These are phyloP conservation scores for Talaromyces sp. DNA, from an alignment of 2,329 filamentous ascomycete species.

Conservation along the genomic window DNA sequence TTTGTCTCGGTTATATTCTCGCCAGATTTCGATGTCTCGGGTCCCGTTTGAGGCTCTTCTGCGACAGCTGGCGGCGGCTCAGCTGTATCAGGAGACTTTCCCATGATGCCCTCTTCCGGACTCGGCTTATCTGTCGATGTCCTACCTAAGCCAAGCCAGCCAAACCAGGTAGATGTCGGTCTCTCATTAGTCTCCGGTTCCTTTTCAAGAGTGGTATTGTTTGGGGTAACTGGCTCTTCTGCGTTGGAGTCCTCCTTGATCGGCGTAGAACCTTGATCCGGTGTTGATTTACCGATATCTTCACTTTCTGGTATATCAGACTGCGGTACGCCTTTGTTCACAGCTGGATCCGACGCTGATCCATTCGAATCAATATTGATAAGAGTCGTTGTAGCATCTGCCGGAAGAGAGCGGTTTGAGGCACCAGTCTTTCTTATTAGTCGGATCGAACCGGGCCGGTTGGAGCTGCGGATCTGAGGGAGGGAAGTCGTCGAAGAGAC, in stretches of 20 bases:
- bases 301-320: slow-evolving; percentile 13
- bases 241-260: background rate
- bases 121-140: slow-evolving; percentile 6
- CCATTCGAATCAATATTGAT: slow-evolving; percentile 47
- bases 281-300: background rate
- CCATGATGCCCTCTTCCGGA: slow-evolving; percentile 20
- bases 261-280: background rate
- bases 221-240: background rate
- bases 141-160: slow-evolving; percentile 21
- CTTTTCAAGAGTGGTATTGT: background rate
- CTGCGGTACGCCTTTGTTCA: slow-evolving; percentile 20
- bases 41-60: slow-evolving; percentile 21
- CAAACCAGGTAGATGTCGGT: slow-evolving; percentile 26
- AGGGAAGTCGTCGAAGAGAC: slow-evolving; percentile 34
- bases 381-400: slow-evolving; percentile 45
- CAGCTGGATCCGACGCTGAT: slow-evolving; percentile 33
- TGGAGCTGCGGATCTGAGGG: slow-evolving; percentile 28
- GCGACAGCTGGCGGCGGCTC: slow-evolving; percentile 21
- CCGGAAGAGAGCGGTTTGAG: slow-evolving; percentile 47
- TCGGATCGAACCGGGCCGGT: slow-evolving; percentile 40
- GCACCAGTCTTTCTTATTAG: slow-evolving; percentile 42
- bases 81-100: slow-evolving; percentile 23
- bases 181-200: slow-evolving; percentile 23
- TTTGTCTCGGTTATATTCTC: slow-evolving; percentile 1
- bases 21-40: slow-evolving; percentile 21